Evolutionary conservation across 139 green algal species (phyloP).

Genomic region (Micromonas pusilla): DNA sequence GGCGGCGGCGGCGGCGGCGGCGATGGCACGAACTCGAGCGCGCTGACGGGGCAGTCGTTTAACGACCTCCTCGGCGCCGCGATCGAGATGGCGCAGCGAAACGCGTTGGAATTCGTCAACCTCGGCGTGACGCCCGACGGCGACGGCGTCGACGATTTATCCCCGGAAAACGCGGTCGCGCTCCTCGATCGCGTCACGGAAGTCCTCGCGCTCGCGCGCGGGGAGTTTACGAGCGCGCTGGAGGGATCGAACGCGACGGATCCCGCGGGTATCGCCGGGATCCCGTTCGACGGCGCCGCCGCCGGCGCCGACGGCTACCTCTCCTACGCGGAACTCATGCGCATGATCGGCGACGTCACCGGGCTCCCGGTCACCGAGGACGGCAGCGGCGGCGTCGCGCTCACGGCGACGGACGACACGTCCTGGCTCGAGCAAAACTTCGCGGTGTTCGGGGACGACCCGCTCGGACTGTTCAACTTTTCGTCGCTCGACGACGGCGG

Average conservation of each 20-base stretch:
- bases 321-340: too few species aligned
- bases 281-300: not conserved
- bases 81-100: not conserved
- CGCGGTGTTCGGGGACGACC: too few species aligned
- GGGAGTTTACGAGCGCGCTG: not conserved
- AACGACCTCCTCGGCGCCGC: not conserved
- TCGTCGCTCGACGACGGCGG: too few species aligned
- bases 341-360: too few species aligned
- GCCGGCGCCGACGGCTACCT: not conserved
- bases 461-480: too few species aligned
- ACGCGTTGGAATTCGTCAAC: not conserved
- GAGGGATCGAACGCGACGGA: not conserved
- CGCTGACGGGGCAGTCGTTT: too few species aligned
- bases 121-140: not conserved
- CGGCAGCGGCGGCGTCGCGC: too few species aligned
- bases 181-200: not conserved
- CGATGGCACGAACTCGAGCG: not conserved
- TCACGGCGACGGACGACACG: too few species aligned
- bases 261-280: not conserved
- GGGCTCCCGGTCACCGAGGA: too few species aligned
- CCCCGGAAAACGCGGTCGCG: not conserved
- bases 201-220: not conserved
- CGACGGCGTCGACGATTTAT: not conserved
- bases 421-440: too few species aligned
- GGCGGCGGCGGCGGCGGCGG: not conserved